phyloP scores from a whole-genome alignment of 2,329 filamentous ascomycete genomes.

The Pestalotiopsis sp. region DNA sequence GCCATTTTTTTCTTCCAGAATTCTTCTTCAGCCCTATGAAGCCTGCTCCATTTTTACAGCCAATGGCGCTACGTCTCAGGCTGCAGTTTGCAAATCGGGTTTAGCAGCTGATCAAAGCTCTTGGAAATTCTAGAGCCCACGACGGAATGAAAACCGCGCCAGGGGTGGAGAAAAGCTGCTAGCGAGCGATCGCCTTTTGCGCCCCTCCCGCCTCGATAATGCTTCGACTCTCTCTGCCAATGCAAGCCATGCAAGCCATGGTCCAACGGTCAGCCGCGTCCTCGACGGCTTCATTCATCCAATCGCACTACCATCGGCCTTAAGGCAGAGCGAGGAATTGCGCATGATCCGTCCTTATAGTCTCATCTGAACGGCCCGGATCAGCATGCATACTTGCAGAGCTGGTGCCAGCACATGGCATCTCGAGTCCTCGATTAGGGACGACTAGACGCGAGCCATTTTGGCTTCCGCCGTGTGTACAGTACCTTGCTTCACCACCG shows the following conservation, averaged over 20 bases:
- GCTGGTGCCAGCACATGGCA: background rate
- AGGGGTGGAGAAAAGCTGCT: background rate
- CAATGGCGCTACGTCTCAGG: background rate
- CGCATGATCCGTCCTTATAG: background rate
- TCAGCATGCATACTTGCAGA: background rate
- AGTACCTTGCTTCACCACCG: background rate
- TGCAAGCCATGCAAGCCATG: too few relatives aligned
- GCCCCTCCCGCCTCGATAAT: constrained; percentile 4
- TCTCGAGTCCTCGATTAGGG: background rate
- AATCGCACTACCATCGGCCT: background rate
- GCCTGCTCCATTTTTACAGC: background rate
- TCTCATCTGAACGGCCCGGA: background rate
- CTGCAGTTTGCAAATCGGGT: background rate
- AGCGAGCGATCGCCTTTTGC: background rate
- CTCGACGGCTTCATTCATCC: background rate
- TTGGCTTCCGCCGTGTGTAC: background rate
- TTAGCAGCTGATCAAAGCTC: background rate
- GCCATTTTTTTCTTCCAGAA: background rate
- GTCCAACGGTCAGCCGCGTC: background rate
- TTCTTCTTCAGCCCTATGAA: background rate
- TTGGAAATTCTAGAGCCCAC: background rate
- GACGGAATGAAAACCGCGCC: background rate
- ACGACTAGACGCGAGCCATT: background rate
- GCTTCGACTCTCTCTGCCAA: background rate
- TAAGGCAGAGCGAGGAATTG: background rate